Percentiles rank a stretch among this genome's conserved stretches.
Evolutionary conservation across 2,329 filamentous ascomycete genomes (phyloP).

Genomic region (Penicillium sp.): DNA sequence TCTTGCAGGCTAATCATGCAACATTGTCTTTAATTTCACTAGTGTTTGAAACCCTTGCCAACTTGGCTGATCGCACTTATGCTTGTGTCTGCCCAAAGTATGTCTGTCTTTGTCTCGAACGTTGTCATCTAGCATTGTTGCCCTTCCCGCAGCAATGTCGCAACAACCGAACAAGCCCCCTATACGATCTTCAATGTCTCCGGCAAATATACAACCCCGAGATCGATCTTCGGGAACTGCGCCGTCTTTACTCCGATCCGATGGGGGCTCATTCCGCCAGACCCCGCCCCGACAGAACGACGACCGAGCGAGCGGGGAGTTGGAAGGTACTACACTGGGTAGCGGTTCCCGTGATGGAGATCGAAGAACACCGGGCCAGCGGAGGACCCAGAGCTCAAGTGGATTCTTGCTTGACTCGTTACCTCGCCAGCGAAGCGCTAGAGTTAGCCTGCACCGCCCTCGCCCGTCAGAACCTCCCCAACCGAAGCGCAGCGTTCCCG

Average conservation of each 20-base stretch:
- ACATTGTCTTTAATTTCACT: not conserved
- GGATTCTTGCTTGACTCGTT: slow-evolving; percentile 49
- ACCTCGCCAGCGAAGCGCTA: slow-evolving; percentile 29
- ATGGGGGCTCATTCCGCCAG: slow-evolving; percentile 22
- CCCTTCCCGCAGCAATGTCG: slow-evolving; percentile 24
- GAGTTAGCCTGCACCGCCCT: slow-evolving; percentile 26
- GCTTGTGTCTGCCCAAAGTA: slow-evolving; percentile 19
- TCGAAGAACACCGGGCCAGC: slow-evolving; percentile 25
- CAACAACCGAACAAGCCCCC: slow-evolving; percentile 20
- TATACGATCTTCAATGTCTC: slow-evolving; percentile 17
- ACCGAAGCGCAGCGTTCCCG: slow-evolving; percentile 44
- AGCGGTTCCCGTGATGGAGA: slow-evolving; percentile 39
- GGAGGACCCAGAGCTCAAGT: slow-evolving; percentile 36
- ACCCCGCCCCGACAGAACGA: slow-evolving; percentile 28
- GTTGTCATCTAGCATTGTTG: slow-evolving; percentile 23
- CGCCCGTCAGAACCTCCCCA: slow-evolving; percentile 31
- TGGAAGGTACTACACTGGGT: slow-evolving; percentile 40
- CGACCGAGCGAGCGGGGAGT: slow-evolving; percentile 32
- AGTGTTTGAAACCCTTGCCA: not conserved
- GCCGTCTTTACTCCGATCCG: slow-evolving; percentile 12
- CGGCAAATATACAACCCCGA: slow-evolving; percentile 13
- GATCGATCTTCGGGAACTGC: slow-evolving; percentile 1
- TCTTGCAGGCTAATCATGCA: slow-evolving; percentile 1
- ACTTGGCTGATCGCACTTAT: slow-evolving; percentile 19
- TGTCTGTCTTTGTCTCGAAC: slow-evolving; percentile 22